A percentile compares a stretch with the other conserved stretches of the same genome.
Evolutionary conservation across 2,329 filamentous ascomycete genomes (phyloP).

Genomic region (Sclerotinia nivalis): DNA sequence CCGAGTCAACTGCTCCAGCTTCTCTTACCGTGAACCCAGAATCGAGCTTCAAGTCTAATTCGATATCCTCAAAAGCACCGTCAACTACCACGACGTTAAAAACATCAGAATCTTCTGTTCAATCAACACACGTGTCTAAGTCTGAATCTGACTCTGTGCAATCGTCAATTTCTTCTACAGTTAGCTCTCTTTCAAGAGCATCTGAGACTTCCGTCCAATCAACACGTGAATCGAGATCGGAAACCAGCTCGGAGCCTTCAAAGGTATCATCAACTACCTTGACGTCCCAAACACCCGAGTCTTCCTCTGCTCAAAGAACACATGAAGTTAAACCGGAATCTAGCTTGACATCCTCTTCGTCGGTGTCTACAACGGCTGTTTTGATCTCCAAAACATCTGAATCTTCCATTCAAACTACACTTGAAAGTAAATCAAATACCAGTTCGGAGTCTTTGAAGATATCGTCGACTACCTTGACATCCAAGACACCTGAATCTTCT

Average conservation of each 20-base stretch:
- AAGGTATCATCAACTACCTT: neutral
- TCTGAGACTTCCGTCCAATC: neutral
- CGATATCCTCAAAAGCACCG: neutral
- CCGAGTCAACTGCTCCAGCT: neutral
- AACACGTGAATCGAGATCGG: neutral
- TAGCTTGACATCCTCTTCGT: neutral
- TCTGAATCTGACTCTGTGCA: neutral
- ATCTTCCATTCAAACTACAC: neutral
- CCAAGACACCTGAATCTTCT: neutral
- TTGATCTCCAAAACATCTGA: neutral
- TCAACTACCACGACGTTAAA: neutral
- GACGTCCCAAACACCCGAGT: neutral
- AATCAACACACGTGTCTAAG: neutral
- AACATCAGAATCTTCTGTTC: slow-evolving; percentile 3
- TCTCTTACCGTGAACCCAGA: neutral
- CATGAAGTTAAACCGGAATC: neutral
- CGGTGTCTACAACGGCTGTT: neutral
- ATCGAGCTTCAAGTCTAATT: neutral
- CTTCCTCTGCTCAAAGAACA: neutral
- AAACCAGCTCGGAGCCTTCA: neutral
- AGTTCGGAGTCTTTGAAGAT: neutral
- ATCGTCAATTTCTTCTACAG: neutral
- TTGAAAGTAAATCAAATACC: neutral
- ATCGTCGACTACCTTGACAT: neutral
- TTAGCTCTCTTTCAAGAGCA: neutral